These are phyloP conservation scores for Exutisphaerella laricina DNA, from an alignment of 2,329 filamentous ascomycete genomes.

Conservation along the genomic window DNA sequence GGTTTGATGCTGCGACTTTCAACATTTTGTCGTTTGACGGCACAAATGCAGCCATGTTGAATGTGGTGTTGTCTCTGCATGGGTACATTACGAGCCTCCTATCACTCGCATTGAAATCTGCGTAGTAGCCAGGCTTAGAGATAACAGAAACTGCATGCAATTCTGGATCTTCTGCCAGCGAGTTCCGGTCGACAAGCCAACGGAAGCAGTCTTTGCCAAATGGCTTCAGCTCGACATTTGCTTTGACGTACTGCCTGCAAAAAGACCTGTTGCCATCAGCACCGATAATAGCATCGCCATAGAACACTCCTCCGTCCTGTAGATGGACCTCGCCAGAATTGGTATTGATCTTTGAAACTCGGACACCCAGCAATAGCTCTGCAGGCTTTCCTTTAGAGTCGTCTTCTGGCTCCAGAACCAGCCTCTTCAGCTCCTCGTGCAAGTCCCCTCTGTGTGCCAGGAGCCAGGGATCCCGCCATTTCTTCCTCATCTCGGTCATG, in stretches of 20 bases:
- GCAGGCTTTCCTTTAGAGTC: slow-evolving; percentile 18
- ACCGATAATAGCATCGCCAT: slow-evolving; percentile 28
- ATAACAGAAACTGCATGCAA: slow-evolving; percentile 10
- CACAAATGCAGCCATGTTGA: slow-evolving; percentile 40
- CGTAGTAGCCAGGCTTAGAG: slow-evolving; percentile 32
- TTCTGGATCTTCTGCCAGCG: slow-evolving; percentile 34
- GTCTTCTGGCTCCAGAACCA: slow-evolving; percentile 20
- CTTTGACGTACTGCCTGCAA: slow-evolving; percentile 3
- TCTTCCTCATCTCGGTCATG: neutral
- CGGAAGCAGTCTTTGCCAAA: slow-evolving; percentile 53
- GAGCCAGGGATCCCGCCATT: slow-evolving; percentile 38
- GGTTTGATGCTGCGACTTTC: neutral
- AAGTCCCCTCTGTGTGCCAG: slow-evolving; percentile 29
- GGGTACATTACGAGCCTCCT: slow-evolving; percentile 45
- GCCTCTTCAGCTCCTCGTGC: slow-evolving; percentile 26
- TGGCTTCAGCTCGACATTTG: slow-evolving; percentile 21
- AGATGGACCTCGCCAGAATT: slow-evolving; percentile 22
- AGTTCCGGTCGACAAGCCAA: slow-evolving; percentile 48
- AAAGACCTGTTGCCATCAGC: slow-evolving; percentile 28
- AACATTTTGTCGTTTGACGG: neutral
- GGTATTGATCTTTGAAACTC: slow-evolving; percentile 21
- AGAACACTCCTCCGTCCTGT: slow-evolving; percentile 24
- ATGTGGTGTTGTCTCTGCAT: slow-evolving; percentile 40
- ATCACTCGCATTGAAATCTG: slow-evolving; percentile 41
- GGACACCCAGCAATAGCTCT: slow-evolving; percentile 21